These are phyloP conservation scores for Thuja plicata DNA, from an alignment of 83 land plant genomes.

Conservation along the genomic window DNA sequence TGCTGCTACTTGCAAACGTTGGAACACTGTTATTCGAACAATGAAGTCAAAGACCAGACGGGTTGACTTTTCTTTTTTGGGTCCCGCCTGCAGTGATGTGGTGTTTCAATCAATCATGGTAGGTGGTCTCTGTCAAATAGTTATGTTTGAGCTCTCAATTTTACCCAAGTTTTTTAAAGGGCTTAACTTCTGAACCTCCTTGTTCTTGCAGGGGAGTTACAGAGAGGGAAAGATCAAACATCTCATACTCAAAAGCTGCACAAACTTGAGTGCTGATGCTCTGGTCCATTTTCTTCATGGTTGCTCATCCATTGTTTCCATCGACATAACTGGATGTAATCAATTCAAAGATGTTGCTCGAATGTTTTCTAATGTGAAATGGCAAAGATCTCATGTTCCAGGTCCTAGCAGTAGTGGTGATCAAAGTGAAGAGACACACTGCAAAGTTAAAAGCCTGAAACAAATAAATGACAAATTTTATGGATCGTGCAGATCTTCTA, in stretches of 20 bases:
- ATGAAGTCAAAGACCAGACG: constrained; percentile 44
- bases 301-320: constrained; percentile 45
- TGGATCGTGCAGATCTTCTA: constrained; percentile 16
- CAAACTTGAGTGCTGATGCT: constrained; percentile 43
- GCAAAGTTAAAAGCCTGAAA: constrained; percentile 49
- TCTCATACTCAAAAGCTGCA: constrained; percentile 57
- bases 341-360: constrained; percentile 57
- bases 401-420: constrained; percentile 8
- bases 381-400: constrained; percentile 28
- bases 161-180: neutral
- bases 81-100: constrained; percentile 54
- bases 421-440: constrained; percentile 31
- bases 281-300: constrained; percentile 53
- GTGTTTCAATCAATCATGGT: constrained; percentile 55
- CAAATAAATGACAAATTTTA: constrained; percentile 48
- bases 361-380: constrained; percentile 43
- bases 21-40: constrained; percentile 53
- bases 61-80: constrained; percentile 68
- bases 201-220: constrained; percentile 48
- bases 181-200: neutral
- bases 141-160: constrained; percentile 2
- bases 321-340: constrained; percentile 70
- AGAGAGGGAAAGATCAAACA: constrained; percentile 54
- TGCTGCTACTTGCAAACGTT: constrained; percentile 81
- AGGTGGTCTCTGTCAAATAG: constrained; percentile 20